Base-by-base conservation (phyloP, 352 stramenopile species). In the Phytophthora palmivora region DNA sequence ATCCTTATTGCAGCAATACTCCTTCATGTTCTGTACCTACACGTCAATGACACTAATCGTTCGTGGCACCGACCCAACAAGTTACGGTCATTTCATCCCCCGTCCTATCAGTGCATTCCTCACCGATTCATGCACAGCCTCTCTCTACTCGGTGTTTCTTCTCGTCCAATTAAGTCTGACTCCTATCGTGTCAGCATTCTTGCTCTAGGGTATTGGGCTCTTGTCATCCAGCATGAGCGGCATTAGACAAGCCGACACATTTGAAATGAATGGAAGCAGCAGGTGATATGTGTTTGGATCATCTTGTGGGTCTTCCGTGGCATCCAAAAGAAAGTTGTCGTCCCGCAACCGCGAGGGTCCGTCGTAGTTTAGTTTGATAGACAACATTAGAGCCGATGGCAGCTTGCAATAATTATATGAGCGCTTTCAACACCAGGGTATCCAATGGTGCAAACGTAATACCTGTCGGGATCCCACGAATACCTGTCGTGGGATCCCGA, bases 91-190 rank as follows among this genome's bases (percentile, higher is more conserved):
- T 34, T 42, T 74, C 15, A 54, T 79, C 24, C 71, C 71, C 2
- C 58, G 61, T 2, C 44, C 67, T 10, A 38, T 79, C 34, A 38
- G 45, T 0, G 55, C 45, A 1, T 74, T 68, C 44, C 53, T 79
- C 21, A 65, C 57, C 8, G 64, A 74, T 37, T 71, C 71, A 5
- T 79, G 71, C 49, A 74, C 71, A 0, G 67, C 67, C 21, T 58
- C 67, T 6, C 48, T 77, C 15, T 77, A 77, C 54, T 70, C 67
- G 1, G 64, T 77, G 15, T 77, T n/a, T n/a, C n/a, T n/a, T n/a
- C n/a, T n/a, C n/a, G n/a, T n/a, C n/a, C n/a, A n/a, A 59, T 62
- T 76, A 72, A 60, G 66, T 78, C 26, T 6, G 37, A 34, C 6
- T 14, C 5, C 30, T n/a, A n/a, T n/a, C n/a, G n/a, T n/a, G n/a